A percentile compares a stretch with the other conserved stretches of the same genome.
Conservation (phyloP, 2,329 filamentous ascomycete genomes). For the Botrytis paeoniae region DNA sequence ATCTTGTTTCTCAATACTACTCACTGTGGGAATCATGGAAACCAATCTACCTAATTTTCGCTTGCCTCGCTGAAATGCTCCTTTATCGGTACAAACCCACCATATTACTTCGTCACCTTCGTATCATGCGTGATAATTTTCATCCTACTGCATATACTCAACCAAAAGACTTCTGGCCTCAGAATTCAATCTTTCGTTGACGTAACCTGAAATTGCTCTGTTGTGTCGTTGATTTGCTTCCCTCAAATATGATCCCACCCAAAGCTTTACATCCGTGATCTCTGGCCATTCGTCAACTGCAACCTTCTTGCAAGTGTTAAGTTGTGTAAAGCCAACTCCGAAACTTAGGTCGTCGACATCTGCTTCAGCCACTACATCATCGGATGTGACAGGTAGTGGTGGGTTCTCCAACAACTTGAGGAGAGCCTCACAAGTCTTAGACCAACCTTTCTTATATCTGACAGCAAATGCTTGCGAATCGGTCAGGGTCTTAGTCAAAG, state of each 20-base stretch:
- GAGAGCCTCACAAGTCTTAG: constrained; percentile 82
- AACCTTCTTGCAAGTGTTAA: constrained; percentile 82
- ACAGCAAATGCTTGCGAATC: constrained; percentile 81
- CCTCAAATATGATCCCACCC: constrained; percentile 66
- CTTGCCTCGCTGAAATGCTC: constrained; percentile 18
- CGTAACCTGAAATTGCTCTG: constrained; percentile 68
- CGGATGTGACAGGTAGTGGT: constrained; percentile 62
- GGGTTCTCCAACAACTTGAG: constrained; percentile 88
- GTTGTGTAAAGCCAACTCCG: constrained; percentile 86
- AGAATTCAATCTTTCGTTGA: constrained; percentile 65
- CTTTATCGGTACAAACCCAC: constrained; percentile 17
- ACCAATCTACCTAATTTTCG: constrained; percentile 18
- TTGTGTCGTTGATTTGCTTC: constrained; percentile 71
- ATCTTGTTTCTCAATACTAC: constrained; percentile 14
- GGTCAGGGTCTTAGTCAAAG: constrained; percentile 86
- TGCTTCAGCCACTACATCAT: constrained; percentile 78
- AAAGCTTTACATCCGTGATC: constrained; percentile 71
- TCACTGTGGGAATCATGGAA: constrained; percentile 20
- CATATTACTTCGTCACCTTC: constrained; percentile 15
- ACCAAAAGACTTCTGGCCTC: constrained; percentile 51
- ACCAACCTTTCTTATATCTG: constrained; percentile 86
- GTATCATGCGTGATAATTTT: constrained; percentile 6
- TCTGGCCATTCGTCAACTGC: constrained; percentile 81
- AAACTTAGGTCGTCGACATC: constrained; percentile 96
- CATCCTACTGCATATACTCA: constrained; percentile 45